Evolutionary conservation across 2,329 filamentous ascomycete species (phyloP), one percentile per base, ranked within the genome.

Genomic region (Tolypocladium ovalisporum): DNA sequence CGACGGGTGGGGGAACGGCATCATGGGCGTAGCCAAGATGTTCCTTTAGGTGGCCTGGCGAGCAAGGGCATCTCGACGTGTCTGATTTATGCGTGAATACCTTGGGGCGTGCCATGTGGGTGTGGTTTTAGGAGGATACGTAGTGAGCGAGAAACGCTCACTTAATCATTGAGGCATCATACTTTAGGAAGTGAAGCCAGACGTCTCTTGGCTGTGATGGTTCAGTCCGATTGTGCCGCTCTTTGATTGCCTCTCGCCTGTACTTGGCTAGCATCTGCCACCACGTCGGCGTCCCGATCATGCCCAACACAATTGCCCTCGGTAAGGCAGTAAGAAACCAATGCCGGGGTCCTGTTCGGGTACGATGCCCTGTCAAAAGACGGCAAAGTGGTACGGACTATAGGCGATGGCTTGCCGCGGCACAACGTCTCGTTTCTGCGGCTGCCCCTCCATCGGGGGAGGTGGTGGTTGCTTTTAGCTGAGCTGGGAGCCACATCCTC

Each of bases 21-120:
- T 77, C 56, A 66, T 66, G 49, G 67, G 67, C 37, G 67, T 77
- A 52, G 72, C 73, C 54, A 76, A 73, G 64, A 72, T 75, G 63
- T 78, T 77, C 62, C 47, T 51, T 22, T 51, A 51, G 47, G 7
- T 51, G 47, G 19, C 29, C 29, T 6, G 47, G 12, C 27, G 17
- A 2, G 42, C 22, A 13, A 47, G 24, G 42, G 13, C 42, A 9
- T 29, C 15, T 8, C 24, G 19, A 8, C 13, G 13, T 13, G 3
- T 29, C 24, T 19, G 24, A 47, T 4, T 3, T 9, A 29, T 27
- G 3, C 22, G 22, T 13, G 24, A 47, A 19, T 29, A 15, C 42
- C n/a, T n/a, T n/a, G n/a, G n/a, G n/a, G n/a, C n/a, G n/a, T n/a
- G n/a, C n/a, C n/a, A n/a, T n/a, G n/a, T n/a, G n/a, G n/a, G n/a